Percentiles rank a stretch among this genome's conserved stretches.
phyloP scores from a whole-genome alignment of 768 basidiomycete species.

The Kwoniella botswanensis region DNA sequence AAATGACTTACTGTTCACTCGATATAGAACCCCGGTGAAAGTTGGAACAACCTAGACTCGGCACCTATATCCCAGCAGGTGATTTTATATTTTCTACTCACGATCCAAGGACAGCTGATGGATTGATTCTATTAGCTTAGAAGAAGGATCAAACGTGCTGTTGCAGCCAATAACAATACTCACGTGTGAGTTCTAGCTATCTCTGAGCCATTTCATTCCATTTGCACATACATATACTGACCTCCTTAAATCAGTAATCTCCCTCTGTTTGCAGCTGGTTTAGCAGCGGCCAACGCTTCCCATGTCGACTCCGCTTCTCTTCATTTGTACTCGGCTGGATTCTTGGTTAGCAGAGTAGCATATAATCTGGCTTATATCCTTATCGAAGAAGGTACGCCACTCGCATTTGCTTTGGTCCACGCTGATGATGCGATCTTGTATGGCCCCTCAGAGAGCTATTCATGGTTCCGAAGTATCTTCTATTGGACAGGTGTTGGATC shows the following conservation, averaged over 20 bases:
- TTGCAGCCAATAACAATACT: constrained; percentile 38
- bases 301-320: constrained; percentile 30
- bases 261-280: constrained; percentile 39
- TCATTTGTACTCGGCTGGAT: constrained; percentile 30
- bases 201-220: neutral
- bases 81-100: neutral
- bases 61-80: constrained; percentile 18
- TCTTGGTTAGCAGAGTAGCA: constrained; percentile 25
- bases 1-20: neutral
- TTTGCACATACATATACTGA: neutral
- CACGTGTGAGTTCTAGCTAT: constrained; percentile 23
- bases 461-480: constrained; percentile 18
- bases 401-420: too few species aligned
- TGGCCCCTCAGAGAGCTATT: neutral
- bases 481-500: constrained; percentile 27
- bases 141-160: constrained; percentile 26
- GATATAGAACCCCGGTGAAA: constrained; percentile 34
- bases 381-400: constrained; percentile 35
- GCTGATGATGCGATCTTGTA: too few species aligned
- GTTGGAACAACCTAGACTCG: constrained; percentile 32
- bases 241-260: constrained; percentile 23
- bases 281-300: constrained; percentile 42
- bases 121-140: constrained; percentile 21
- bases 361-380: constrained; percentile 45
- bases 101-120: too few species aligned